Evolutionary conservation across 2,329 filamentous ascomycete genomes (phyloP).

Genomic region (Pseudocercospora pini-densiflorae): DNA sequence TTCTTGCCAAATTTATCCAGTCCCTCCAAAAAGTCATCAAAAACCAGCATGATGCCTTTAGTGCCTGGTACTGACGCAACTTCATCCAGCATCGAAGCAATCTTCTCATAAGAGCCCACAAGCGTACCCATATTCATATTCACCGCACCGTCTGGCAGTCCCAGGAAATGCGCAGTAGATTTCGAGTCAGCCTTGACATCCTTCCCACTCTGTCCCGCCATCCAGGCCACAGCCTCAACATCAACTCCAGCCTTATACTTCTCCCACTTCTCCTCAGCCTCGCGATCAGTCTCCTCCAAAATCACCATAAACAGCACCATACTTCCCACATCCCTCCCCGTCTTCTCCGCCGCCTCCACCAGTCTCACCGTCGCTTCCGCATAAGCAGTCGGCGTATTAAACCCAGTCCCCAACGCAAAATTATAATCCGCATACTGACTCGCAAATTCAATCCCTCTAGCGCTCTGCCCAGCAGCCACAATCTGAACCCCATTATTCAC

Average conservation of each 20-base stretch:
- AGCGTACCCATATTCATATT: constrained; percentile 26
- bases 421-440: constrained; percentile 22
- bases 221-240: constrained; percentile 23
- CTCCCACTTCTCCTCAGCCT: constrained; percentile 21
- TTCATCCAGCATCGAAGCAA: constrained; percentile 57
- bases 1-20: constrained; percentile 22
- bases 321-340: constrained; percentile 19
- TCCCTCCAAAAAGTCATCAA: constrained; percentile 23
- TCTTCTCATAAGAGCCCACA: constrained; percentile 72
- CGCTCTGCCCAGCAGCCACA: constrained; percentile 22
- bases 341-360: constrained; percentile 13
- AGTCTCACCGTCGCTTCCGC: constrained; percentile 7
- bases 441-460: constrained; percentile 21
- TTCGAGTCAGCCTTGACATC: constrained; percentile 22
- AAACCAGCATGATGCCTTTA: constrained; percentile 23
- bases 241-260: constrained; percentile 23
- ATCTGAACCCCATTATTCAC: constrained; percentile 6
- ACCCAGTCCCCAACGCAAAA: constrained; percentile 20
- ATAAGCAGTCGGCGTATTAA: constrained; percentile 24
- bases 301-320: constrained; percentile 26
- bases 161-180: constrained; percentile 13
- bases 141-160: constrained; percentile 20
- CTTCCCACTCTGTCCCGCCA: constrained; percentile 14
- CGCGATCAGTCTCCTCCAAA: constrained; percentile 16
- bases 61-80: constrained; percentile 15